Evolutionary conservation across 331 rosid genomes (phyloP), one percentile per base, ranked within the genome.

Genomic region (Stylosanthes scabra): DNA sequence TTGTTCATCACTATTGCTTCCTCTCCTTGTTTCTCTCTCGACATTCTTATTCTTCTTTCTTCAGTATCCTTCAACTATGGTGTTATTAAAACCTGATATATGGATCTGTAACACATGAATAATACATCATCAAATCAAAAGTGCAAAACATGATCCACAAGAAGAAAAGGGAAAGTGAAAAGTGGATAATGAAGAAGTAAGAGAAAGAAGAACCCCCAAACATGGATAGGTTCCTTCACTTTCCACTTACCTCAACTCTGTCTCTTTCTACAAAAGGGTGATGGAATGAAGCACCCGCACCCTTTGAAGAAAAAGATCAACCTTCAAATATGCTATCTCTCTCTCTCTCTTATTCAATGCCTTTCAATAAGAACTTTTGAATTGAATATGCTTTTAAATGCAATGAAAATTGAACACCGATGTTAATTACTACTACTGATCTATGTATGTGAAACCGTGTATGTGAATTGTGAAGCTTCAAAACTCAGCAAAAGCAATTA

Each of bases 1-100:
- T 79, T 90, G 86, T 78, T 93, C 1, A 87, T 29, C 12, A 90
- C 99, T 74, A 95, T 91, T 58, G 99, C 90, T 76, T 95, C 99
- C 82, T 91, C 99, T 78, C 85, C 90, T 75, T 90, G 96, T 80
- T 88, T 91, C 86, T 85, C 96, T 39, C 86, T 47, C 90, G 88
- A 85, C 99, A 94, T 94, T 20, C 25, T 20, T 20, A 20, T 0
- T 20, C 25, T 20, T 20, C 25, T 20, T 20, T 20, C 25, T 20
- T 20, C 25, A 20, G 1, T 20, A 20, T 20, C 25, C 25, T 20
- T 20, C 25, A 20, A 20, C 25, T 20, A 20, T 20, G 25, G 1
- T 20, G 25, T 20, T 91, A 85, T 85, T 27, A 58, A 74, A 71
- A 66, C 78, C 59, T 62, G 52, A 39, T 72, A 3, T 31, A 0